Conservation (phyloP, 345 rosid species). For the Balakata baccata region DNA sequence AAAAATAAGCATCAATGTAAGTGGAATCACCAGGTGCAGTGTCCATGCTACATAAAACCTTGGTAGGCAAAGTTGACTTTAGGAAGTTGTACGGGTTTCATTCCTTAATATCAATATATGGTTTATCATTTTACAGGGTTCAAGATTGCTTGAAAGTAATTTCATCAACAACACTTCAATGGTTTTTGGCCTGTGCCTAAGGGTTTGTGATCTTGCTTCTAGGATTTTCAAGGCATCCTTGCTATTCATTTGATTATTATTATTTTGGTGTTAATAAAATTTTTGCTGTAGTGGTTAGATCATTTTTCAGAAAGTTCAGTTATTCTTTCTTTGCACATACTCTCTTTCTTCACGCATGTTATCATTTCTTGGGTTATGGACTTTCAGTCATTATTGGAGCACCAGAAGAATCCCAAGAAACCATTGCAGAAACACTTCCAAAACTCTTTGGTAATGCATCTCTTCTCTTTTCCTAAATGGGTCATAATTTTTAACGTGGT, state of each 20-base stretch:
- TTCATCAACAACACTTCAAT: slow-evolving; percentile 91
- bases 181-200: slow-evolving; percentile 84
- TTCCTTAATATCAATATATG: slow-evolving; percentile 5
- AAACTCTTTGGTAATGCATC: slow-evolving; percentile 66
- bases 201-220: slow-evolving; percentile 48
- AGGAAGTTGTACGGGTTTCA: background rate
- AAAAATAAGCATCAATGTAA: background rate
- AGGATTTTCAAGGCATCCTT: slow-evolving; percentile 19
- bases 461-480: slow-evolving; percentile 7
- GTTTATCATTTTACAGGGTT: slow-evolving; percentile 58
- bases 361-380: slow-evolving; percentile 3
- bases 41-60: background rate
- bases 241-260: slow-evolving; percentile 7
- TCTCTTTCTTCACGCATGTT: slow-evolving; percentile 7
- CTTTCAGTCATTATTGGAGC: slow-evolving; percentile 75
- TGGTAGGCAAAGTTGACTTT: background rate
- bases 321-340: background rate
- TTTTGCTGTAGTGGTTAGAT: background rate
- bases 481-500: background rate
- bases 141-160: slow-evolving; percentile 83
- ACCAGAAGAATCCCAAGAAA: slow-evolving; percentile 82
- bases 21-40: background rate
- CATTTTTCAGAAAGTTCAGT: background rate
- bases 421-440: slow-evolving; percentile 82
- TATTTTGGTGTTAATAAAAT: background rate